These are phyloP conservation scores for Cystofilobasidium bisporidii DNA, from an alignment of 768 basidiomycete species.

Conservation along the genomic window DNA sequence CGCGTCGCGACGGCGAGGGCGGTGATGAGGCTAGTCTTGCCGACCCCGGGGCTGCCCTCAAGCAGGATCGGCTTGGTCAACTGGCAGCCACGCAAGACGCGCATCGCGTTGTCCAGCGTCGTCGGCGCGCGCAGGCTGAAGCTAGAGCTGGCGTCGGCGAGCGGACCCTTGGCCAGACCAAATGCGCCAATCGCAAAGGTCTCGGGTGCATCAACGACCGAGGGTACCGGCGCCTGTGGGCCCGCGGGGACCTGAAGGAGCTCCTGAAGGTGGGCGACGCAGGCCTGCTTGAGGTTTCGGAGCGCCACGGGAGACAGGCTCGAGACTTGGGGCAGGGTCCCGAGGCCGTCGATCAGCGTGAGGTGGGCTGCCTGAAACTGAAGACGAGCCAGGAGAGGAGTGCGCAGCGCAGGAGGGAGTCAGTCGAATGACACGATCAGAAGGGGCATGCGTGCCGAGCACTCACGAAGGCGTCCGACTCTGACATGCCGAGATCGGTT, in stretches of 20 bases:
- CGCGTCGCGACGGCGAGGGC: conserved; percentile 75
- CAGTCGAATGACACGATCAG: conserved; percentile 25
- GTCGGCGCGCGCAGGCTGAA: conserved; percentile 88
- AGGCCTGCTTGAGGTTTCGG: conserved; percentile 54
- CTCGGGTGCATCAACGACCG: conserved; percentile 30
- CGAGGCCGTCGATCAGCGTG: conserved; percentile 82
- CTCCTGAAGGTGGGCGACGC: conserved; percentile 47
- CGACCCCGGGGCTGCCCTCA: conserved; percentile 96
- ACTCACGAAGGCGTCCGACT: conserved; percentile 60
- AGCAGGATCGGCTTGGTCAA: conserved; percentile 81
- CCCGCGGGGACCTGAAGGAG: conserved; percentile 41
- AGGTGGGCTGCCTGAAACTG: conserved; percentile 89
- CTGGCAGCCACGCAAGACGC: conserved; percentile 81
- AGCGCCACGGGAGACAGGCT: conserved; percentile 55
- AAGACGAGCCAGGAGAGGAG: neutral
- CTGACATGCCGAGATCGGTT: conserved; percentile 38
- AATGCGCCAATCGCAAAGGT: conserved; percentile 63
- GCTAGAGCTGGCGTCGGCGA: conserved; percentile 35
- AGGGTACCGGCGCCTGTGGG: conserved; percentile 6
- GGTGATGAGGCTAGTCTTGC: conserved; percentile 85
- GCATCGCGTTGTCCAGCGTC: conserved; percentile 73
- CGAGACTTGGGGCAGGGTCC: conserved; percentile 62
- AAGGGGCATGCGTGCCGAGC: too few species aligned
- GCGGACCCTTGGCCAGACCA: conserved; percentile 54
- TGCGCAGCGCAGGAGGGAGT: conserved; percentile 15